Percentiles rank a stretch among this genome's conserved stretches.
Conservation (phyloP, 1,284 basidiomycete species). For the Anthracocystis setariae region DNA sequence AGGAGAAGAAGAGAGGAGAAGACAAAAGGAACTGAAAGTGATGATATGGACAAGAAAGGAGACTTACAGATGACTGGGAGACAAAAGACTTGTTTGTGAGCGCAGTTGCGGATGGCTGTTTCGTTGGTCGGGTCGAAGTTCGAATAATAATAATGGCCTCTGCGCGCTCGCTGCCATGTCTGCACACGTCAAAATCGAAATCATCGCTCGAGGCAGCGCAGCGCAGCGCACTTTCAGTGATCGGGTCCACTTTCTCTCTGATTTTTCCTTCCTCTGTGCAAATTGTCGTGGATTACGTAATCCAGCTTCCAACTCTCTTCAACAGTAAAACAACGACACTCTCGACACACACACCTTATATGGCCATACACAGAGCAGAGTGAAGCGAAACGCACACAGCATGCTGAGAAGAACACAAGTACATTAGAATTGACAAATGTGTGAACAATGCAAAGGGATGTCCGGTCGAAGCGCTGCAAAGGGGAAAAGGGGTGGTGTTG, state of each 20-base stretch:
- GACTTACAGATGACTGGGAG: not conserved
- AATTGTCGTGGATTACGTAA: not conserved
- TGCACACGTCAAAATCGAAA: no score
- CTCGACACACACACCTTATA: no score
- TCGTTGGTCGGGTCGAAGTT: no score
- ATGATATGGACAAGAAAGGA: not conserved
- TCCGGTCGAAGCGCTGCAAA: not conserved
- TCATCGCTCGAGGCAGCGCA: no score
- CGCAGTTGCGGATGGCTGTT: slow-evolving; percentile 1
- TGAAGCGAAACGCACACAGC: not conserved
- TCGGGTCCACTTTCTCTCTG: slow-evolving; percentile 5
- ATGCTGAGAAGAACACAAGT: slow-evolving; percentile 13
- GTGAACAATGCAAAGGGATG: slow-evolving; percentile 6
- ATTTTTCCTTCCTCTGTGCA: not conserved
- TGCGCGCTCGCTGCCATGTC: no score
- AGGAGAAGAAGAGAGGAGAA: not conserved
- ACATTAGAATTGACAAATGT: slow-evolving; percentile 27
- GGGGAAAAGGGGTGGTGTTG: not conserved
- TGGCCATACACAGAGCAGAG: no score
- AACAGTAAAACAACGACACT: no score
- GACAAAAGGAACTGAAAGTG: not conserved
- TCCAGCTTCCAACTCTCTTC: no score
- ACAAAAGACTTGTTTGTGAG: not conserved
- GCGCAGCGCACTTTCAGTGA: slow-evolving; percentile 8
- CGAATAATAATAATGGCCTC: no score